Evolutionary conservation across 768 basidiomycete genomes (phyloP).

Genomic region (Leucocoprinus leucothites): DNA sequence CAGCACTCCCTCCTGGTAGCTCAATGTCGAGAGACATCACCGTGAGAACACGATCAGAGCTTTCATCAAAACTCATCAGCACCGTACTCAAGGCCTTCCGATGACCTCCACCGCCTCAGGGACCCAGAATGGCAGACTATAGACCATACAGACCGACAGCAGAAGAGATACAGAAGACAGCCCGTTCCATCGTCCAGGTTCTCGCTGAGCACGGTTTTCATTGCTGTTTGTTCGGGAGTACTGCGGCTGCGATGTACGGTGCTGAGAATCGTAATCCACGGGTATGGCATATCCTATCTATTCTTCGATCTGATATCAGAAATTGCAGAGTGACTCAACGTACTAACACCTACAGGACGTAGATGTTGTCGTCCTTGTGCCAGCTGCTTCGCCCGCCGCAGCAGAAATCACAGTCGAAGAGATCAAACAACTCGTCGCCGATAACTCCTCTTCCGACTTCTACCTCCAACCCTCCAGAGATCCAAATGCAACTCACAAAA

Average conservation of each 20-base stretch:
- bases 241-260: conserved; percentile 36
- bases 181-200: conserved; percentile 22
- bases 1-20: too few relatives aligned
- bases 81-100: too few relatives aligned
- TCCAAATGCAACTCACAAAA: conserved; percentile 35
- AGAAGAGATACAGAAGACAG: conserved; percentile 22
- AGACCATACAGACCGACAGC: conserved; percentile 6
- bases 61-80: too few relatives aligned
- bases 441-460: conserved; percentile 26
- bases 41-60: too few relatives aligned
- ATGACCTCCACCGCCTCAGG: too few relatives aligned
- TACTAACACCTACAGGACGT: too few relatives aligned
- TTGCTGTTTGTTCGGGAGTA: conserved; percentile 37
- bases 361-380: conserved; percentile 38
- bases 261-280: conserved; percentile 30
- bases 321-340: too few relatives aligned
- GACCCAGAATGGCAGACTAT: too few relatives aligned
- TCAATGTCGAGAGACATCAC: too few relatives aligned
- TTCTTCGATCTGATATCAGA: conserved; percentile 5
- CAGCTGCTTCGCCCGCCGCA: neutral
- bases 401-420: conserved; percentile 25
- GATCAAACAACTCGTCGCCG: conserved; percentile 36
- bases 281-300: too few relatives aligned
- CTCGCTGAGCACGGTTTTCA: conserved; percentile 23
- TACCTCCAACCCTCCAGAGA: conserved; percentile 34